These are phyloP conservation scores for Ophiostoma australiae DNA, from an alignment of 2,329 filamentous ascomycete genomes.

Conservation along the genomic window DNA sequence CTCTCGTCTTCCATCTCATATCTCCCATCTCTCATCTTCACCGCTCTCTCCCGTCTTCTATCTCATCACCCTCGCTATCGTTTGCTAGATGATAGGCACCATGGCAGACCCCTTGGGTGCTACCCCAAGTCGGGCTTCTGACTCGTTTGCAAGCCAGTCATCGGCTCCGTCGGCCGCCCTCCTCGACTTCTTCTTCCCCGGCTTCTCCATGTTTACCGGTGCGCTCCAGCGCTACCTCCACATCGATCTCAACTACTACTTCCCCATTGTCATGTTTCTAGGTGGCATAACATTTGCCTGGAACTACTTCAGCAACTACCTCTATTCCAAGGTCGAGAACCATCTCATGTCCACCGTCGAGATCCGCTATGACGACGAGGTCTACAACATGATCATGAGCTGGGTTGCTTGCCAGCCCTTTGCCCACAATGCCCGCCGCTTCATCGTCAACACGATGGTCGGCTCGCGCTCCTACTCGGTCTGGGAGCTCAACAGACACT, in stretches of 20 bases:
- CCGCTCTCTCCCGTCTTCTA: not conserved
- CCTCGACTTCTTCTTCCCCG: conserved; percentile 61
- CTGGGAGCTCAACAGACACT: conserved; percentile 31
- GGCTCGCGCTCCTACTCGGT: conserved; percentile 49
- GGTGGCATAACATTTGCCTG: conserved; percentile 48
- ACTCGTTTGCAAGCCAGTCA: conserved; percentile 15
- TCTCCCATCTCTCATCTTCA: not conserved
- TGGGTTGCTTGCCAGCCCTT: conserved; percentile 63
- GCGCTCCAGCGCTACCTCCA: conserved; percentile 52
- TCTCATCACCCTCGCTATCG: not conserved
- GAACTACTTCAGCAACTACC: conserved; percentile 48
- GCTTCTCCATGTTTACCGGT: conserved; percentile 55
- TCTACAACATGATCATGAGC: conserved; percentile 67
- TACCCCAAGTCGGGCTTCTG: conserved; percentile 18
- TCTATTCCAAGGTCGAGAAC: conserved; percentile 45
- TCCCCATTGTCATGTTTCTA: conserved; percentile 51
- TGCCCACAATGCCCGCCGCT: conserved; percentile 53
- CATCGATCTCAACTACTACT: conserved; percentile 58
- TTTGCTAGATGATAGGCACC: not conserved
- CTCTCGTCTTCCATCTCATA: not conserved
- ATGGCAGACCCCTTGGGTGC: not conserved
- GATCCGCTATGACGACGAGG: conserved; percentile 64
- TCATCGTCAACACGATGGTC: conserved; percentile 60
- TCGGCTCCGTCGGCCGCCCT: conserved; percentile 31
- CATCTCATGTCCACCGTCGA: conserved; percentile 63